Percentiles rank a stretch among this genome's conserved stretches.
phyloP scores from a whole-genome alignment of 1,284 basidiomycete species.

The Paramarasmius palmivorus region DNA sequence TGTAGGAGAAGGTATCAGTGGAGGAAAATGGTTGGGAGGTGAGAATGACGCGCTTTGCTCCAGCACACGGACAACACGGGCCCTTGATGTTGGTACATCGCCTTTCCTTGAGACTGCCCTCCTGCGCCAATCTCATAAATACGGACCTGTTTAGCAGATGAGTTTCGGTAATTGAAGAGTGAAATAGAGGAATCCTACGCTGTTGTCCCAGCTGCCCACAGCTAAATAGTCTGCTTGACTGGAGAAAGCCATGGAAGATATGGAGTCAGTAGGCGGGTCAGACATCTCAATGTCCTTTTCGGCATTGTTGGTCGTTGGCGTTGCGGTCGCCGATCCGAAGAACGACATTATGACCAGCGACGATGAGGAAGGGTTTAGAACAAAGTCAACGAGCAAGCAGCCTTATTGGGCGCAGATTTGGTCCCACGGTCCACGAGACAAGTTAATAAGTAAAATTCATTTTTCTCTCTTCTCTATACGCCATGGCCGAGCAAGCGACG shows the following conservation, averaged over 20 bases:
- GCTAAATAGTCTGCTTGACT: slow-evolving; percentile 53
- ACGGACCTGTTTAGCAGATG: slow-evolving; percentile 40
- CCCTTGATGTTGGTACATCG: slow-evolving; percentile 78
- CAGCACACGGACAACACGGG: slow-evolving; percentile 81
- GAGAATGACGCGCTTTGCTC: slow-evolving; percentile 54
- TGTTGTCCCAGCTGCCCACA: slow-evolving; percentile 64
- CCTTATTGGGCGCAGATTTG: too few relatives aligned
- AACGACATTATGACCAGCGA: slow-evolving; percentile 13
- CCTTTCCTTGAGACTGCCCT: slow-evolving; percentile 69
- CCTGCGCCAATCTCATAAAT: slow-evolving; percentile 55
- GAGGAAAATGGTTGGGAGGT: neutral
- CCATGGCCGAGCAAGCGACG: too few relatives aligned
- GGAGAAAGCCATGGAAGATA: slow-evolving; percentile 55
- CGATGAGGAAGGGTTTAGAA: neutral
- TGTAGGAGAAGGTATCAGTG: slow-evolving; percentile 20
- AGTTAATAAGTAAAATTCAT: too few relatives aligned
- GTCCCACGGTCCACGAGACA: too few relatives aligned
- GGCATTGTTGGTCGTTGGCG: slow-evolving; percentile 12
- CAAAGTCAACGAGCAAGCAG: neutral
- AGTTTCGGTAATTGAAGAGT: neutral
- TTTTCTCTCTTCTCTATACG: too few relatives aligned
- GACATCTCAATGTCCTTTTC: slow-evolving; percentile 61
- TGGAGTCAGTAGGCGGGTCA: slow-evolving; percentile 57
- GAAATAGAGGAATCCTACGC: slow-evolving; percentile 33
- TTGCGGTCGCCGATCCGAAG: slow-evolving; percentile 10